Evolutionary conservation across 1,284 basidiomycete species (phyloP), one percentile per base, ranked within the genome.

Genomic region (Neolentinus lepideus): DNA sequence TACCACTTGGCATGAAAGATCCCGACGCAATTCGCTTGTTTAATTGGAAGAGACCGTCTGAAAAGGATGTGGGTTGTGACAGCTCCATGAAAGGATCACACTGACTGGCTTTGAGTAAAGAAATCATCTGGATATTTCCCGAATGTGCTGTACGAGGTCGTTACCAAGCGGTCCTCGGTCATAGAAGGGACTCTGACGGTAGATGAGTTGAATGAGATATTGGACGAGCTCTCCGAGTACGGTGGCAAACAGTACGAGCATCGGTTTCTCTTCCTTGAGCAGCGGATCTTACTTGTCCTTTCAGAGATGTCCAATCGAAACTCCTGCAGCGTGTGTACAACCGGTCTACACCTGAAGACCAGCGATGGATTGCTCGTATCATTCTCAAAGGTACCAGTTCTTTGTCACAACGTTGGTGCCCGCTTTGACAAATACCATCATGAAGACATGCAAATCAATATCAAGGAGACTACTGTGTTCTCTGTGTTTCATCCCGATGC

Each of bases 291-390:
- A 48, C 51, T 38, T 45, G 56, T 27, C 63, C 21, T 11, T 50
- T n/a, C 52, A 95, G 92, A 35, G 83, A 88, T 22, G 65, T 81
- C 8, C 90, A 94, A 63, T 79, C 85, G 1, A 85, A 80, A 51
- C 81, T 93, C 26, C 67, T 96, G 56, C 83, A 88, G 57, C 77
- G 81, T 9, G 74, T 95, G 12, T 92, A 92, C 64, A 88, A 90
- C 62, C 79, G 83, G 50, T 75, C 85, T 25, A 93, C 92, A 0
- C 75, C 92, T 0, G 81, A 85, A 58, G 92, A 97, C 65, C 93
- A 95, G 65, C 80, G 84, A 55, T 98, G 95, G 95, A 85, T 98
- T 54, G 86, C 92, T 14, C 82, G 92, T 2, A 92, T 98, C 64
- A 90, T 98, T 51, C 75, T 98, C 21, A 96, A 97, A 80, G 94